phyloP scores from a whole-genome alignment of 352 stramenopile genomes.

The Pythium monospermum region DNA sequence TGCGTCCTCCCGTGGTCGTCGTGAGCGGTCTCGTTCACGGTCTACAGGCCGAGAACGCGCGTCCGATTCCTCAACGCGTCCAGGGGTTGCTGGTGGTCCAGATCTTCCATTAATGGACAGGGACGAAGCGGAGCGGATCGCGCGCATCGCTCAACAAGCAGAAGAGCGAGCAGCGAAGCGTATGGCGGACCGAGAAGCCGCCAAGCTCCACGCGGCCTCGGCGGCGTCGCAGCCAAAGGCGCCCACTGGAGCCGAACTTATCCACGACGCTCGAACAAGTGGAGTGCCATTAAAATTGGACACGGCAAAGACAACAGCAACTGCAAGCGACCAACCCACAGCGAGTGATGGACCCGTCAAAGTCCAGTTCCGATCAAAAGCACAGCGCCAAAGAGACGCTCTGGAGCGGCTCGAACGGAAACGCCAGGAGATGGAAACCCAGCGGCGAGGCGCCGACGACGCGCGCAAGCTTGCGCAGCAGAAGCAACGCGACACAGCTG shows the following conservation, averaged over 20 bases:
- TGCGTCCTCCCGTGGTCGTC: conserved; percentile 3
- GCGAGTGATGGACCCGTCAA: conserved; percentile 17
- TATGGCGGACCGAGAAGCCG: conserved; percentile 22
- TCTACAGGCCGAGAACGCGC: conserved; percentile 5
- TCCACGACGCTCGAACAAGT: conserved; percentile 22
- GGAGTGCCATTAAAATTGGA: conserved; percentile 29
- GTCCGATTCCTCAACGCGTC: neutral
- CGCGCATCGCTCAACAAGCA: conserved; percentile 55
- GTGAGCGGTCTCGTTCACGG: conserved; percentile 2
- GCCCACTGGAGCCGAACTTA: conserved; percentile 18
- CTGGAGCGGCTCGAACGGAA: conserved; percentile 70
- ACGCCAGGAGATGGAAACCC: conserved; percentile 53
- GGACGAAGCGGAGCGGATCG: conserved; percentile 66
- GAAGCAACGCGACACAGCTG: conserved; percentile 38
- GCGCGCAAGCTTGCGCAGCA: conserved; percentile 62
- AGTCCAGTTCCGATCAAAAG: conserved; percentile 74
- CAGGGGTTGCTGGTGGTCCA: no score
- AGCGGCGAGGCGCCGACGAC: conserved; percentile 48
- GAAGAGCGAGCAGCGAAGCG: conserved; percentile 60
- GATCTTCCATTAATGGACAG: conserved; percentile 29
- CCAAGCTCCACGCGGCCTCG: neutral
- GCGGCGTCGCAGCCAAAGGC: neutral
- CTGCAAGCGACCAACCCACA: conserved; percentile 6
- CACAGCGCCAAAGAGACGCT: conserved; percentile 71
- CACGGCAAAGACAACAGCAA: conserved; percentile 21